These are phyloP conservation scores for Begonia peltatifolia DNA, from an alignment of 306 rosid genomes.

Conservation along the genomic window DNA sequence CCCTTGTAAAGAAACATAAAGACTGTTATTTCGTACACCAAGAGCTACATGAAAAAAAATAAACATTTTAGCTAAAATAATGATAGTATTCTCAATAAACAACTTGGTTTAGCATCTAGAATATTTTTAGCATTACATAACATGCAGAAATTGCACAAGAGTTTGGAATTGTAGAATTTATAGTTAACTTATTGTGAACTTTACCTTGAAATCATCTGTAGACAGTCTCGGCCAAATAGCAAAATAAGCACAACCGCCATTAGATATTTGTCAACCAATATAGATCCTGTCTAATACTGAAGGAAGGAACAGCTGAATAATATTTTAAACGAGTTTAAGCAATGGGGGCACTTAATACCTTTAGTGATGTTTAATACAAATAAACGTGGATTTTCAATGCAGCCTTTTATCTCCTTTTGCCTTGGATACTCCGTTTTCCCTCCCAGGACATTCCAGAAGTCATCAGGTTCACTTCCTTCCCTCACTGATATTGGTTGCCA, in stretches of 20 bases:
- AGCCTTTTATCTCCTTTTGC: slow-evolving; percentile 60
- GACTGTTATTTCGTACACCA: too few species aligned
- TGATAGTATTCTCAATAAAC: too few species aligned
- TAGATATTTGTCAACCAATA: slow-evolving; percentile 40
- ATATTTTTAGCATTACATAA: too few species aligned
- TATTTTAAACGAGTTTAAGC: slow-evolving; percentile 15
- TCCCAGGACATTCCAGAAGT: slow-evolving; percentile 64
- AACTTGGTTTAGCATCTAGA: too few species aligned
- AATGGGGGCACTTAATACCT: slow-evolving; percentile 42
- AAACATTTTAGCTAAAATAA: too few species aligned
- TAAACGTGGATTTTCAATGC: slow-evolving; percentile 67
- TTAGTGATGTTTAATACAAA: slow-evolving; percentile 42
- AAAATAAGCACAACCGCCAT: slow-evolving; percentile 56
- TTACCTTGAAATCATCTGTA: slow-evolving; percentile 88
- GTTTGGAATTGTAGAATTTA: too few species aligned
- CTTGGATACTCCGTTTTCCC: slow-evolving; percentile 64
- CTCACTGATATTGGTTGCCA: slow-evolving; percentile 72
- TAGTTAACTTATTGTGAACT: slow-evolving; percentile 2
- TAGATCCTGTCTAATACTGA: slow-evolving; percentile 41
- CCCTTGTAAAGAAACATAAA: too few species aligned
- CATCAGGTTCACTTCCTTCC: slow-evolving; percentile 87
- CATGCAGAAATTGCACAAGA: too few species aligned
- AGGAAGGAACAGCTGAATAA: slow-evolving; percentile 32
- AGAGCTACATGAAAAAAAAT: too few species aligned
- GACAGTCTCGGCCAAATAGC: slow-evolving; percentile 25